Evolutionary conservation across 2,329 filamentous ascomycete species (phyloP).

Genomic region (Penicillium palitans): DNA sequence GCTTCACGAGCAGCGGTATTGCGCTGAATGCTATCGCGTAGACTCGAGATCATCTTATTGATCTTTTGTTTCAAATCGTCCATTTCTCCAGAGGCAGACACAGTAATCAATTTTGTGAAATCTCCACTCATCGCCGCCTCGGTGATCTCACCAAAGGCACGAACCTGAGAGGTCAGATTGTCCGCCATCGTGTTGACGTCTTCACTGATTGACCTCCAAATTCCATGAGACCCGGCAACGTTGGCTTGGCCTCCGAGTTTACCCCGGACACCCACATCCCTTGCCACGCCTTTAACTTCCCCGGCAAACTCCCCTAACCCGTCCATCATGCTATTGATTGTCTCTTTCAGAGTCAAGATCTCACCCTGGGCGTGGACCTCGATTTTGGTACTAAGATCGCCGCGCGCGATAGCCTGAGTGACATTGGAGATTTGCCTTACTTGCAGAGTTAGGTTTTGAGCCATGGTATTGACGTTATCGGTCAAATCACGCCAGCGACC

Average conservation of each 20-base stretch:
- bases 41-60: conserved; percentile 94
- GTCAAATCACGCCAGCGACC: conserved; percentile 64
- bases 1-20: conserved; percentile 92
- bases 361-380: conserved; percentile 90
- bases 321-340: conserved; percentile 97
- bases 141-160: conserved; percentile 93
- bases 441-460: conserved; percentile 59
- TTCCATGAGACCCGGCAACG: conserved; percentile 81
- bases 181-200: conserved; percentile 89
- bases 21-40: conserved; percentile 88
- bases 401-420: conserved; percentile 87
- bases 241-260: conserved; percentile 98
- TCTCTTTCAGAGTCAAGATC: conserved; percentile 86
- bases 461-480: conserved; percentile 65
- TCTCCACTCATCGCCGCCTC: conserved; percentile 92
- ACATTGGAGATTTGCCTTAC: conserved; percentile 88
- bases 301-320: conserved; percentile 90
- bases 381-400: conserved; percentile 92
- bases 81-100: conserved; percentile 95
- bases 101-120: conserved; percentile 90
- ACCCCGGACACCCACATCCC: conserved; percentile 91
- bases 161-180: conserved; percentile 86
- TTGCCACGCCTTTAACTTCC: conserved; percentile 87
- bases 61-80: conserved; percentile 97
- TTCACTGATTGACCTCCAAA: conserved; percentile 95